phyloP scores from a whole-genome alignment of 78 protist species.

The Dictyostelium purpureum region DNA sequence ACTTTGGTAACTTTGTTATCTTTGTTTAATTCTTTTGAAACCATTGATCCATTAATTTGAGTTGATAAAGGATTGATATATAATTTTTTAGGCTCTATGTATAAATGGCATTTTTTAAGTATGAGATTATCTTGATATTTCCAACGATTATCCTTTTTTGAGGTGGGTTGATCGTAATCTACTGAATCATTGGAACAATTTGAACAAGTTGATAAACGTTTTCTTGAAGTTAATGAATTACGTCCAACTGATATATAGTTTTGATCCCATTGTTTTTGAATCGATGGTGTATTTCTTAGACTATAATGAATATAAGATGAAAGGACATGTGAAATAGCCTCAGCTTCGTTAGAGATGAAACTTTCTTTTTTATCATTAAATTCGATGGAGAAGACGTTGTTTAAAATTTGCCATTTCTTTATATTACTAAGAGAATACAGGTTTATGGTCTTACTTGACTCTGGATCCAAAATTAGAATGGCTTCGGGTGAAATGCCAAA shows the following conservation, averaged over 20 bases:
- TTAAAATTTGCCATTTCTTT: conserved; percentile 61
- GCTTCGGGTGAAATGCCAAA: conserved; percentile 78
- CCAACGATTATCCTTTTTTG: conserved; percentile 1
- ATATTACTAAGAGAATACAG: conserved; percentile 43
- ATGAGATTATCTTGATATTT: neutral
- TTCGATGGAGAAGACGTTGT: conserved; percentile 46
- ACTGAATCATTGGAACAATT: conserved; percentile 37
- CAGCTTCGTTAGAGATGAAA: conserved; percentile 36
- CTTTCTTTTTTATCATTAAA: conserved; percentile 14
- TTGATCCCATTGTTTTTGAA: conserved; percentile 70
- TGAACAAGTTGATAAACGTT: conserved; percentile 37
- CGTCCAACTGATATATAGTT: conserved; percentile 39
- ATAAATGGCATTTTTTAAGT: conserved; percentile 46
- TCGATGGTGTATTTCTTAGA: conserved; percentile 24
- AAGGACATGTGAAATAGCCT: conserved; percentile 67
- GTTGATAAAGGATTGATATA: conserved; percentile 18
- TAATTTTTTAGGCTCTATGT: conserved; percentile 27
- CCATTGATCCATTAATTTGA: neutral
- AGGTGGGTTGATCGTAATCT: neutral
- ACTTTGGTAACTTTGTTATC: conserved; percentile 72
- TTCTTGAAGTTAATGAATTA: neutral
- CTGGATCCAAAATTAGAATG: conserved; percentile 24
- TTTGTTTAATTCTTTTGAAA: conserved; percentile 21
- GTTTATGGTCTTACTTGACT: conserved; percentile 10
- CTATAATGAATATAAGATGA: conserved; percentile 60